phyloP scores from a whole-genome alignment of 345 rosid species.

The Hypericum androsaemum region DNA sequence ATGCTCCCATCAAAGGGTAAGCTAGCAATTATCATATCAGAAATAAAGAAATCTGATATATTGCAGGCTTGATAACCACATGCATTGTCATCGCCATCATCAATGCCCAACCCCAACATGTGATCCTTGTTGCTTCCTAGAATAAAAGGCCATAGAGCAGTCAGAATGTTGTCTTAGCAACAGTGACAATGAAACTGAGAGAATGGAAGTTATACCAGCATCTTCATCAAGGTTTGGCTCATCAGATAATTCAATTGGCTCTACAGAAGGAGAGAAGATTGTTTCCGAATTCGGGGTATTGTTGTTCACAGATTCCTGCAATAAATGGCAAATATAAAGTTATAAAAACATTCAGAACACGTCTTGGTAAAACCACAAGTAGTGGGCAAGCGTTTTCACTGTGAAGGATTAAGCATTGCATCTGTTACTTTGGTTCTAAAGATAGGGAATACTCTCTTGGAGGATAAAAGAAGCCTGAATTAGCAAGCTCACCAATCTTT shows the following conservation, averaged over 20 bases:
- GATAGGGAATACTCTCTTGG: no score
- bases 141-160: slow-evolving; percentile 1
- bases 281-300: slow-evolving; percentile 50
- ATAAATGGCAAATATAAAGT: neutral
- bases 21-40: slow-evolving; percentile 49
- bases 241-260: slow-evolving; percentile 27
- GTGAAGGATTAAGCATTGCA: no score
- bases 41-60: slow-evolving; percentile 49
- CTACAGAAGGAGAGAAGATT: slow-evolving; percentile 70
- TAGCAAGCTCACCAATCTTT: no score
- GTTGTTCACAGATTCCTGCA: slow-evolving; percentile 36
- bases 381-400: no score
- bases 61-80: slow-evolving; percentile 43
- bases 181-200: no score
- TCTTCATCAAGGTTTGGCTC: slow-evolving; percentile 32
- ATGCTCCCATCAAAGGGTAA: slow-evolving; percentile 39
- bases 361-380: no score
- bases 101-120: slow-evolving; percentile 23
- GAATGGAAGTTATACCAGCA: slow-evolving; percentile 21
- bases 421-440: no score
- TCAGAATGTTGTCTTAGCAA: neutral
- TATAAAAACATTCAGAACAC: no score
- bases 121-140: slow-evolving; percentile 22
- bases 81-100: slow-evolving; percentile 13
- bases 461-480: slow-evolving; percentile 3